Evolutionary conservation across 352 stramenopile genomes (phyloP).

Genomic region (Thalassiosira hispida): DNA sequence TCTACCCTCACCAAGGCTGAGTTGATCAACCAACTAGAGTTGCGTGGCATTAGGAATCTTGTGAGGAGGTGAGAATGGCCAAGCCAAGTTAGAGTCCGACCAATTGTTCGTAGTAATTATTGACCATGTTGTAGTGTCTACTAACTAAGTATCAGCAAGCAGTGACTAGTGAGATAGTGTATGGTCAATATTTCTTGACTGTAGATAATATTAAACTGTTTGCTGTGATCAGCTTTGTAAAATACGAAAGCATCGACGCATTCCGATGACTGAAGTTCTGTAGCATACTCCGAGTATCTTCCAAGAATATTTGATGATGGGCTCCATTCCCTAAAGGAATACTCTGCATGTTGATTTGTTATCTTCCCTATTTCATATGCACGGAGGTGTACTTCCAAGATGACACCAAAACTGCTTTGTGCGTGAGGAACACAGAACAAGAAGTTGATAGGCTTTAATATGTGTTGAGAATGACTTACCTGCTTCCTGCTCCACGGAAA

Average conservation of each 20-base stretch:
- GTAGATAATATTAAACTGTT: too few species aligned
- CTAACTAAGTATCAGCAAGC: constrained; percentile 5
- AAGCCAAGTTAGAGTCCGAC: too few species aligned
- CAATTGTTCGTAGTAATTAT: too few species aligned
- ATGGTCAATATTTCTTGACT: background rate
- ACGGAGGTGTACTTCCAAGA: constrained; percentile 17
- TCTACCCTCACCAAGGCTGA: too few species aligned
- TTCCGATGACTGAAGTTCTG: background rate
- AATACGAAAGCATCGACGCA: constrained; percentile 21
- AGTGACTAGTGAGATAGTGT: background rate
- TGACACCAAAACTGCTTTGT: constrained; percentile 13
- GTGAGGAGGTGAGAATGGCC: too few species aligned
- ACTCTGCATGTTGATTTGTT: constrained; percentile 14
- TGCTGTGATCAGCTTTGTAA: constrained; percentile 23
- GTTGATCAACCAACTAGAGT: too few species aligned
- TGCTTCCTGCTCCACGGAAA: constrained; percentile 20
- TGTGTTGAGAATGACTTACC: too few species aligned
- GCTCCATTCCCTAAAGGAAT: constrained; percentile 21
- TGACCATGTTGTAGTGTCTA: too few species aligned
- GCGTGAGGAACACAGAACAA: constrained; percentile 13
- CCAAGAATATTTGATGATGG: constrained; percentile 21
- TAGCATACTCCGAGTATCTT: constrained; percentile 17
- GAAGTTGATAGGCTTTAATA: too few species aligned
- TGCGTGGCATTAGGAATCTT: too few species aligned
- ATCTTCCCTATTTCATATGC: constrained; percentile 10